phyloP scores from a whole-genome alignment of 2,329 filamentous ascomycete species.

The Alternaria triticimaculans region DNA sequence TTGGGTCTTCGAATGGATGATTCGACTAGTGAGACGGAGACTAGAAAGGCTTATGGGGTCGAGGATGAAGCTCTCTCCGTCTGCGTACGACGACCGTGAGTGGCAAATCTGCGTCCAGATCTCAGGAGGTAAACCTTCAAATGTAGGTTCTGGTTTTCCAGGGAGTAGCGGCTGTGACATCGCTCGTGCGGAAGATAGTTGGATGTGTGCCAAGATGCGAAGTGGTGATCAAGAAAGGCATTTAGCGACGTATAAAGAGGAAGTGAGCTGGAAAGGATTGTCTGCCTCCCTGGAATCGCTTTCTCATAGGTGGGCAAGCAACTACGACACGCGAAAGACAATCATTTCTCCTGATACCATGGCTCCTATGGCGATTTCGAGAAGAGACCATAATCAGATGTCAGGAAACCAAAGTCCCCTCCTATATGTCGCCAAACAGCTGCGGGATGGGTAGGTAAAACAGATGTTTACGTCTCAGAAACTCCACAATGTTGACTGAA shows the following conservation, averaged over 20 bases:
- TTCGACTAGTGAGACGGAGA: not conserved
- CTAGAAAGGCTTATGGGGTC: not conserved
- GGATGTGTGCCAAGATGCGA: not conserved
- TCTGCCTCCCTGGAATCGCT: not conserved
- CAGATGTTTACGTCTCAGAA: not conserved
- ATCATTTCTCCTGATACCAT: not conserved
- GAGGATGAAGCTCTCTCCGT: not conserved
- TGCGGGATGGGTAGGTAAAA: not conserved
- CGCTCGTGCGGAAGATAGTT: not conserved
- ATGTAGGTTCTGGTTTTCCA: not conserved
- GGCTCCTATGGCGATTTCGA: not conserved
- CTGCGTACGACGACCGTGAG: not conserved
- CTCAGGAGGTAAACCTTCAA: not conserved
- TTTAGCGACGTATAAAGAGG: not conserved
- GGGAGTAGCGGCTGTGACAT: not conserved
- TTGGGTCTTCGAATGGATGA: not conserved
- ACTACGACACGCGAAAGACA: not conserved
- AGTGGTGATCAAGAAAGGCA: not conserved
- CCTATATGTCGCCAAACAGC: not conserved
- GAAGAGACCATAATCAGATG: not conserved
- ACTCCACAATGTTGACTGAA: not conserved
- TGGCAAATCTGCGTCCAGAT: not conserved
- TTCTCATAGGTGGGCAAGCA: not conserved
- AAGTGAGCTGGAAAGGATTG: not conserved
- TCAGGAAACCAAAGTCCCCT: not conserved